Conservation (phyloP, 2,329 filamentous ascomycete species). For the Diplodia scrobiculata region DNA sequence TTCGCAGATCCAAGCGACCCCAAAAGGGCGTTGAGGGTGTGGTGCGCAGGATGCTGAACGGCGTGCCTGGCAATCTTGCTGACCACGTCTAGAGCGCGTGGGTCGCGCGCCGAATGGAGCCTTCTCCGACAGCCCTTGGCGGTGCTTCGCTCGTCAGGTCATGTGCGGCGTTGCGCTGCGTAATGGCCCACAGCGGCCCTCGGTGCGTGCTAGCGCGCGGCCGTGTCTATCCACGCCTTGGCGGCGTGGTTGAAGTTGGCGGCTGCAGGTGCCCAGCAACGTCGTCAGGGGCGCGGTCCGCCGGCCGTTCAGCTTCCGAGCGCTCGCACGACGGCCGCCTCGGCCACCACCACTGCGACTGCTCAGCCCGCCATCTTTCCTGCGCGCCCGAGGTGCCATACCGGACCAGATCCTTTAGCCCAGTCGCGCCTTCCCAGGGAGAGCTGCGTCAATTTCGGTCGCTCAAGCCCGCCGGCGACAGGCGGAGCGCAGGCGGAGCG, state of each 20-base stretch:
- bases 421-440: conserved; percentile 16
- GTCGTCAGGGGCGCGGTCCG: conserved; percentile 4
- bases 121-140: conserved; percentile 15
- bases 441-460: conserved; percentile 21
- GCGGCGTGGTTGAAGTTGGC: conserved; percentile 10
- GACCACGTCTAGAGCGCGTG: conserved; percentile 25
- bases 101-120: conserved; percentile 14
- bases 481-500: conserved; percentile 23
- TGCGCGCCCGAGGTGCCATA: conserved; percentile 18
- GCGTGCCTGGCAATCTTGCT: conserved; percentile 26
- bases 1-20: conserved; percentile 23
- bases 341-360: background rate
- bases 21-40: conserved; percentile 13
- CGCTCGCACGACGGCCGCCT: background rate
- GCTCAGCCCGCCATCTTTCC: background rate
- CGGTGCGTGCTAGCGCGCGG: conserved; percentile 15
- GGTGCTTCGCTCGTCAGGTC: conserved; percentile 26
- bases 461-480: conserved; percentile 23
- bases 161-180: conserved; percentile 29
- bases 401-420: conserved; percentile 18
- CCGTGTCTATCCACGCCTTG: conserved; percentile 18
- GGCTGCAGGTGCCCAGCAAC: conserved; percentile 10
- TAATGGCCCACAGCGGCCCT: conserved; percentile 25
- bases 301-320: background rate
- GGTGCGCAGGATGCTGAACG: conserved; percentile 21